Evolutionary conservation across 1,139 yeast species (phyloP), one percentile per base, ranked within the genome.

Genomic region (Suhomyces bribrorum): DNA sequence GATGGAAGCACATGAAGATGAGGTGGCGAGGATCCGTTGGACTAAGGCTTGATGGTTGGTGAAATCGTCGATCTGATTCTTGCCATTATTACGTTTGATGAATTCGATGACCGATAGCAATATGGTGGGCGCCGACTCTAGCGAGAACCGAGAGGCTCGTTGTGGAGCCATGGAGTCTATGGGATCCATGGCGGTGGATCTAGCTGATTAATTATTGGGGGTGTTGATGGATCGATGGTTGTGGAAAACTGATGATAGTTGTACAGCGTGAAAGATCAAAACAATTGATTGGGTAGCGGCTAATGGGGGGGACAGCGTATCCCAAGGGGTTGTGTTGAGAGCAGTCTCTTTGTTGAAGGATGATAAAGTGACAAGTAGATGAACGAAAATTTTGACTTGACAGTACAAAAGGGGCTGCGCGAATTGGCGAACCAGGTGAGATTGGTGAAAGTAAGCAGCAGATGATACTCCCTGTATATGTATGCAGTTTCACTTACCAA

Each of bases 1-100:
- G 2, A 85, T 73, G 7, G 90, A 82, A 1, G 75, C 58, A 14
- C 79, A 64, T 1, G 87, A 75, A 0, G 88, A 66, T 0, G 79
- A 59, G 5, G 83, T 73, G 1, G 88, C 81, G 14, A 79, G 51
- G 12, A 74, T 66, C 40, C 84, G 60, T 43, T 80, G 69, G 2
- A 58, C 60, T 20, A 50, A 52, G 15, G 53, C 51, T 41, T 64
- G 57, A 15, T 47, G 52, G 17, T 36, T 29, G n/a, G 67, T 55
- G 48, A 64, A 64, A 23, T 46, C 44, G 7, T 50, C 50, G 15
- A 54, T 48, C 45, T 64, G 68, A 43, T 61, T 56, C 34, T 36
- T 38, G 18, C 8, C 7, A 20, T 29, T 31, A 8, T 35, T 30
- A 12, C 43, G 29, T 15, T 36, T 28, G 24, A 40, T 23, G 25